A percentile compares a stretch with the other conserved stretches of the same genome.
phyloP scores from a whole-genome alignment of 1,284 basidiomycete species.

The Vanrija humicola region DNA sequence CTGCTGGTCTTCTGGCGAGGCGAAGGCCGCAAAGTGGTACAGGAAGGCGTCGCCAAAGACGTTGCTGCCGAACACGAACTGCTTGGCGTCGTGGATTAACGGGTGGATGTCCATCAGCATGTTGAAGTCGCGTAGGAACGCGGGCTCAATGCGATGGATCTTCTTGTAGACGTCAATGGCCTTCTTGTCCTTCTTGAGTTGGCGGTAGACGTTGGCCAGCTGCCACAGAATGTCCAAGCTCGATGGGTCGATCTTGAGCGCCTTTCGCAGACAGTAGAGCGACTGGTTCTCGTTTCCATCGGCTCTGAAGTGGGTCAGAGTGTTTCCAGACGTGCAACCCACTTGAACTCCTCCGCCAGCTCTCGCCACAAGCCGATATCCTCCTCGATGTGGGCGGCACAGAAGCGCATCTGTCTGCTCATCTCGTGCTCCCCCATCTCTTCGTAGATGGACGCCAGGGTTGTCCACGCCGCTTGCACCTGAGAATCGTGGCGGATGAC shows the following conservation, averaged over 20 bases:
- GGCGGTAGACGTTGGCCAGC: conserved; percentile 73
- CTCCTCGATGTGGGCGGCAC: conserved; percentile 81
- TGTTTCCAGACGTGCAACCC: conserved; percentile 13
- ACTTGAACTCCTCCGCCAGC: conserved; percentile 72
- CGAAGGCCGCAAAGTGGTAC: conserved; percentile 49
- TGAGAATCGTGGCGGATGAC: conserved; percentile 90
- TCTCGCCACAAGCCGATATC: conserved; percentile 85
- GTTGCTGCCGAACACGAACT: conserved; percentile 60
- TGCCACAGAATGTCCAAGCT: conserved; percentile 90
- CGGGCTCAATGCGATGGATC: conserved; percentile 58
- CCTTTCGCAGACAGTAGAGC: conserved; percentile 85
- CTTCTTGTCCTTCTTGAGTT: conserved; percentile 67
- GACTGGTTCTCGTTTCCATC: conserved; percentile 76
- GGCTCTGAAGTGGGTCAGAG: conserved; percentile 52
- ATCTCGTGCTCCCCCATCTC: conserved; percentile 66
- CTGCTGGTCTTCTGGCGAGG: conserved; percentile 22
- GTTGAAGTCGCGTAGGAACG: conserved; percentile 73
- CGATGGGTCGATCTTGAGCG: conserved; percentile 69
- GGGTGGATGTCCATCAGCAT: conserved; percentile 75
- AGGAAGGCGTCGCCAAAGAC: conserved; percentile 64
- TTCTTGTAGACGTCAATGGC: conserved; percentile 71
- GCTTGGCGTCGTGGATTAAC: conserved; percentile 67
- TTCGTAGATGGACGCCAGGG: conserved; percentile 73
- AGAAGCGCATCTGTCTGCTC: conserved; percentile 77
- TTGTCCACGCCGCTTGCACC: conserved; percentile 77